These are phyloP conservation scores for Fusarium albidum DNA, from an alignment of 2,329 filamentous ascomycete species.

Conservation along the genomic window DNA sequence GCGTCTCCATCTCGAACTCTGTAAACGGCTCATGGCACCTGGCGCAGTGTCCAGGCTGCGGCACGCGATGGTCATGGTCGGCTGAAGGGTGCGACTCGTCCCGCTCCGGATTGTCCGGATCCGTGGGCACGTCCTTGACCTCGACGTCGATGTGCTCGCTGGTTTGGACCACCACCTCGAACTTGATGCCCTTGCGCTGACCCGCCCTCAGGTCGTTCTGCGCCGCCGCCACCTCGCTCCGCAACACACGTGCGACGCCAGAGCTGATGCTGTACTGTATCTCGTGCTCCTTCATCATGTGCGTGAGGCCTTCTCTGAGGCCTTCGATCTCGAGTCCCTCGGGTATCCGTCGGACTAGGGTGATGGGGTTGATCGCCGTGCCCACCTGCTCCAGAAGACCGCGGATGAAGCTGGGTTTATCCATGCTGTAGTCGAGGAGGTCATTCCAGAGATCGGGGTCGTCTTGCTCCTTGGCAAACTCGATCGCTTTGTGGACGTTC, in stretches of 20 bases:
- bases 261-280: slow-evolving; percentile 92
- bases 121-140: slow-evolving; percentile 49
- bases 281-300: slow-evolving; percentile 95
- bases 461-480: slow-evolving; percentile 92
- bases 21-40: slow-evolving; percentile 64
- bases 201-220: slow-evolving; percentile 84
- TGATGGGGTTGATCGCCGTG: slow-evolving; percentile 91
- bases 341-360: slow-evolving; percentile 87
- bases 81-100: slow-evolving; percentile 24
- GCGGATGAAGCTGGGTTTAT: slow-evolving; percentile 93
- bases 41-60: slow-evolving; percentile 65
- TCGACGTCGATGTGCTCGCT: slow-evolving; percentile 54
- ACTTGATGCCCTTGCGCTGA: slow-evolving; percentile 86
- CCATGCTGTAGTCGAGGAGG: slow-evolving; percentile 94
- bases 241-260: slow-evolving; percentile 85
- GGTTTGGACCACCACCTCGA: slow-evolving; percentile 70
- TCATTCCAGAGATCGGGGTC: slow-evolving; percentile 96
- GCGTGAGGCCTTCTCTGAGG: slow-evolving; percentile 83
- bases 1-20: slow-evolving; percentile 72
- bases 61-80: slow-evolving; percentile 43
- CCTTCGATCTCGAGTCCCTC: slow-evolving; percentile 94
- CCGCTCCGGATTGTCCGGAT: slow-evolving; percentile 35
- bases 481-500: slow-evolving; percentile 91
- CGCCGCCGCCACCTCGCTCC: slow-evolving; percentile 84
- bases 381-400: slow-evolving; percentile 93